These are phyloP conservation scores for Cadophora luteo-olivacea DNA, from an alignment of 2,329 filamentous ascomycete genomes.

Conservation along the genomic window DNA sequence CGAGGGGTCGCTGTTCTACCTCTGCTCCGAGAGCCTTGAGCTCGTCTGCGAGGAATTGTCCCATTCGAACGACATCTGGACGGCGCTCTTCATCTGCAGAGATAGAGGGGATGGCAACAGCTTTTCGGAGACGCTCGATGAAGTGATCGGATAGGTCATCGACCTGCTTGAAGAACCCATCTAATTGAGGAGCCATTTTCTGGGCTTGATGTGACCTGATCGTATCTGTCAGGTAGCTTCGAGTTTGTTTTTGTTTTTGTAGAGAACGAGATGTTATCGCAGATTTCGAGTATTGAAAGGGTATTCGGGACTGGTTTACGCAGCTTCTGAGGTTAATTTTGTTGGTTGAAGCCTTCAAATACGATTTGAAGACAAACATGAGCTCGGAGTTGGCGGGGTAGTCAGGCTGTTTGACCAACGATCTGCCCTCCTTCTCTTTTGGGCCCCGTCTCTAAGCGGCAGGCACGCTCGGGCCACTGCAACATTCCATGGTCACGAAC, in stretches of 20 bases:
- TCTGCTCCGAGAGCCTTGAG: slow-evolving; percentile 83
- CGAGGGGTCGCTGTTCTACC: slow-evolving; percentile 85
- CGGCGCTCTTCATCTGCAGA: slow-evolving; percentile 90
- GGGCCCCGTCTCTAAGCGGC: slow-evolving; percentile 12
- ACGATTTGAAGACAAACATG: slow-evolving; percentile 6
- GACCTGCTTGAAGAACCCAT: slow-evolving; percentile 92
- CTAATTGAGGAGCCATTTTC: slow-evolving; percentile 85
- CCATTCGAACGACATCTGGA: slow-evolving; percentile 95
- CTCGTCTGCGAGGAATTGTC: slow-evolving; percentile 84
- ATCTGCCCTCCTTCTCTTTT: slow-evolving; percentile 4
- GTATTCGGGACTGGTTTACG: not conserved
- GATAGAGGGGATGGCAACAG: slow-evolving; percentile 95
- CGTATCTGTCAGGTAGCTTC: slow-evolving; percentile 40
- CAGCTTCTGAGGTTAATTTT: not conserved
- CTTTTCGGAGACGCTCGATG: slow-evolving; percentile 87
- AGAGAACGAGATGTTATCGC: not conserved
- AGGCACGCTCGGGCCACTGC: slow-evolving; percentile 5
- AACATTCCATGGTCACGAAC: not conserved
- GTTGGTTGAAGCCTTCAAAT: slow-evolving; percentile 5
- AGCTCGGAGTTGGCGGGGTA: slow-evolving; percentile 16
- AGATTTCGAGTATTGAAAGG: not conserved
- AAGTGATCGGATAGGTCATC: slow-evolving; percentile 80
- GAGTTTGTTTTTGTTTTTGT: slow-evolving; percentile 6
- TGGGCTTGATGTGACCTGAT: slow-evolving; percentile 60
- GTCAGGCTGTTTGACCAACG: not conserved